Evolutionary conservation across 2,329 filamentous ascomycete species (phyloP).

Genomic region (Chaetomiaceae sp.): DNA sequence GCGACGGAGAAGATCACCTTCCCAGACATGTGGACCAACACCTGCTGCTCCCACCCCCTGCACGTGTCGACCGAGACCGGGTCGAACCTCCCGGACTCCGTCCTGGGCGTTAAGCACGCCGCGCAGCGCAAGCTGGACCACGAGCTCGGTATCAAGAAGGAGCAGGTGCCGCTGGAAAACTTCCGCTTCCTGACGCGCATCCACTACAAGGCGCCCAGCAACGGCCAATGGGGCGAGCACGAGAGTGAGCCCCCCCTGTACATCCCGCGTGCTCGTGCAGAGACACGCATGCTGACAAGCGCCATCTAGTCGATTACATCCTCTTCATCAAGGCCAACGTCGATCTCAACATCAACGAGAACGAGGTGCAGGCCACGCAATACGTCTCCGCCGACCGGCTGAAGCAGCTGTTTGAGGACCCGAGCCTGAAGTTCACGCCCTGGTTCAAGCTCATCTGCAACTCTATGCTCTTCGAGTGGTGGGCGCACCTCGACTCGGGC

Average conservation of each 20-base stretch:
- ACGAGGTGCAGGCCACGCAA: conserved; percentile 79
- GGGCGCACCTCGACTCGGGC: conserved; percentile 73
- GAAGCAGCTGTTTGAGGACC: conserved; percentile 78
- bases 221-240: conserved; percentile 98
- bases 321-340: conserved; percentile 96
- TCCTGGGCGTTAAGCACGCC: conserved; percentile 83
- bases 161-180: conserved; percentile 83
- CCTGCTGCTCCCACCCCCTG: conserved; percentile 95
- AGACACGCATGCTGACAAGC: conserved; percentile 9
- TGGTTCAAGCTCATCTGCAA: conserved; percentile 99
- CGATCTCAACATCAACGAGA: conserved; percentile 71
- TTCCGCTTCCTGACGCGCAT: conserved; percentile 95
- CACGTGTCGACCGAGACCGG: conserved; percentile 90
- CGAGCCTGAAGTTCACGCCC: conserved; percentile 79
- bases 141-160: conserved; percentile 83
- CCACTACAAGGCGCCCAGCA: conserved; percentile 94
- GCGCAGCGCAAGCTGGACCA: conserved; percentile 91
- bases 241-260: conserved; percentile 62
- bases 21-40: conserved; percentile 99
- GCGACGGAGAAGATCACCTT: conserved; percentile 98
- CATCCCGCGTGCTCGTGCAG: conserved; percentile 1
- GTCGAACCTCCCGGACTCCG: conserved; percentile 67
- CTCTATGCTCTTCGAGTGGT: conserved; percentile 97
- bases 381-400: conserved; percentile 81
- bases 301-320: conserved; percentile 80